Base-by-base conservation (phyloP, 2,329 filamentous ascomycete species). In the Penicillium sp. region DNA sequence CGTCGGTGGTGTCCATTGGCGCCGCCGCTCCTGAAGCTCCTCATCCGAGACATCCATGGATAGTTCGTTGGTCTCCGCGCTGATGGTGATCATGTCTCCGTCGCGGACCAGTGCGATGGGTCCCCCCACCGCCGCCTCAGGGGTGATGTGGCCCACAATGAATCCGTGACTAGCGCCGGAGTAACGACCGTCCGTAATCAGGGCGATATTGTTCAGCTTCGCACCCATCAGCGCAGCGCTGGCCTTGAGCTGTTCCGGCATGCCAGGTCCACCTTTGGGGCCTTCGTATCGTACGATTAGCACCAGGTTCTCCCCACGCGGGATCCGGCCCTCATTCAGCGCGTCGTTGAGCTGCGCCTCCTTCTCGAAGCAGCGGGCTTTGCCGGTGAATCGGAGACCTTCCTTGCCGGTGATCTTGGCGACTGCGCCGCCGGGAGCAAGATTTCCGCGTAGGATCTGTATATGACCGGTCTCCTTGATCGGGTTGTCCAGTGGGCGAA, bases 401-500 rank as follows among this genome's bases (percentile, higher is more conserved):
- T 97, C 92, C 69, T 96, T 96, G 31, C 92, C 92, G 0, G 92
- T 96, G 70, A 97, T 96, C 72, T 97, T 97, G 52, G 90, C 91
- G 1, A 97, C 91, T 1, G 91, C 88, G 29, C 92, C 92, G 9
- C 84, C 87, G 1, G 92, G 92, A 2, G 91, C 89, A 28, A 96
- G 79, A 68, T 95, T 95, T 18, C 92, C 92, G 52, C 82, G 81
- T 3, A 97, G 79, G 52, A 97, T 88, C 69, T 92, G 89, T 52
- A 97, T 80, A 69, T 97, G 92, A 38, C 92, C 92, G 0, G 84
- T 89, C 1, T 78, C 58, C 69, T 96, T 96, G 77, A 95, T 92
- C 12, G 90, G 90, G 69, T 90, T 87, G 67, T 80, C 77, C 7
- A 96, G 76, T 0, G 87, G 83, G 5, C 87, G 82, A 68, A 97